Percentiles rank a stretch among this genome's conserved stretches.
These are phyloP conservation scores for Gomphus bonarii DNA, from an alignment of 1,284 basidiomycete species.

Conservation along the genomic window DNA sequence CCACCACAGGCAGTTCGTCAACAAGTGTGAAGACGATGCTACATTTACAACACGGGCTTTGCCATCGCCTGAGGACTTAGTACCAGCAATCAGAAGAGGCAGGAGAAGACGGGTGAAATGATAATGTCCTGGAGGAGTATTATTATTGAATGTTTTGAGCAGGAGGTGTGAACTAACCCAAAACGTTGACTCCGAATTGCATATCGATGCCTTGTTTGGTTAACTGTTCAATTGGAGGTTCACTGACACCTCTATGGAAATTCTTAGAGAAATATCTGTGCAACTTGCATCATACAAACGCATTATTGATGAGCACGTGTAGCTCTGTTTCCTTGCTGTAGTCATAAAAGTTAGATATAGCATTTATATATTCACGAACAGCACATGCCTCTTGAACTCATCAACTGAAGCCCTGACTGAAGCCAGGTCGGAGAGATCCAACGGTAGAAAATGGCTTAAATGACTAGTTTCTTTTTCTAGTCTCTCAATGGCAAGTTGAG, in stretches of 20 bases:
- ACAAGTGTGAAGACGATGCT: background rate
- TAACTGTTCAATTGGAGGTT: conserved; percentile 24
- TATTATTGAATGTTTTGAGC: background rate
- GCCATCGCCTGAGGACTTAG: conserved; percentile 1
- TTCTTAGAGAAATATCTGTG: background rate
- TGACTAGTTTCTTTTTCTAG: conserved; percentile 6
- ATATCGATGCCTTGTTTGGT: conserved; percentile 11
- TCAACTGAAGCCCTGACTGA: conserved; percentile 3
- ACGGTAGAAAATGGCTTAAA: background rate
- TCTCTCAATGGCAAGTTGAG: conserved; percentile 18
- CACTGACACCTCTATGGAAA: conserved; percentile 22
- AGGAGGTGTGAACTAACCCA: background rate
- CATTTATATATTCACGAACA: conserved; percentile 14
- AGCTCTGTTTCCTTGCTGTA: background rate
- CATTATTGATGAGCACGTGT: background rate
- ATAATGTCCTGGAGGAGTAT: background rate
- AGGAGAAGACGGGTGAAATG: conserved; percentile 9
- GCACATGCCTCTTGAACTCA: background rate
- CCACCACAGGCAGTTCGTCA: background rate
- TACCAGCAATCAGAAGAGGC: conserved; percentile 2
- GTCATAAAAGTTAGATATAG: conserved; percentile 17
- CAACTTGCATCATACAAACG: background rate
- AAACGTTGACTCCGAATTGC: conserved; percentile 8
- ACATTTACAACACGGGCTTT: conserved; percentile 8
- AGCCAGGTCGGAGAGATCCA: conserved; percentile 3